Evolutionary conservation across 1,284 basidiomycete species (phyloP), one percentile per base, ranked within the genome.

Genomic region (Malassezia vespertilionis): DNA sequence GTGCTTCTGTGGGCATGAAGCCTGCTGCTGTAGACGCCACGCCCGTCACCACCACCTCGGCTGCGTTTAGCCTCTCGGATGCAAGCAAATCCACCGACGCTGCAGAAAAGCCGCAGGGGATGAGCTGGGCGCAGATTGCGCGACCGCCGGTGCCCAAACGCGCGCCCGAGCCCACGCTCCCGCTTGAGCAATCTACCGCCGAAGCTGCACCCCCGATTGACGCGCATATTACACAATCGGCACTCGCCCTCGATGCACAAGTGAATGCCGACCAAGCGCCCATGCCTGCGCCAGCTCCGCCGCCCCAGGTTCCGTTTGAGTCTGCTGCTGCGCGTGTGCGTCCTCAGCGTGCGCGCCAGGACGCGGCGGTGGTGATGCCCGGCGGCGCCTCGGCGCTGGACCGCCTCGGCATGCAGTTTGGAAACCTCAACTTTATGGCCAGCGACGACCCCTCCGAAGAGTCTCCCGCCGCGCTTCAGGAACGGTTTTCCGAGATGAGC

Each of bases 71-170:
- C 12, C 15, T 28, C 2, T 21, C 28, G 17, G 20, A 42, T 20
- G 21, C 11, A 20, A 9, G 27, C 22, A 4, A 7, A 26, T 10
- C 4, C 31, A 32, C 35, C 12, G 52, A 54, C 21, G 54, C 57
- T 12, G 54, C 56, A 46, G 55, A 57, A 56, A 60, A 57, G 12
- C 61, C 50, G 55, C 26, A 23, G 47, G 51, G 50, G 35, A 60
- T 61, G 65, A 68, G 61, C 58, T 69, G 66, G 66, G 66, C 66
- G 41, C 66, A 69, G 50, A 61, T 69, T 26, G 66, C 66, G 32
- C 61, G 63, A 42, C 44, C 46, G 15, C 12, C 44, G 5, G 40
- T 41, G 22, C 17, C 27, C 28, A 33, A 52, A 14, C 20, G 23
- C 22, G 31, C 41, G 17, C 18, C 37, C 15, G 33, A 26, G 21